phyloP scores from a whole-genome alignment of 257 asterid species.

The Euphrasia confusa region DNA sequence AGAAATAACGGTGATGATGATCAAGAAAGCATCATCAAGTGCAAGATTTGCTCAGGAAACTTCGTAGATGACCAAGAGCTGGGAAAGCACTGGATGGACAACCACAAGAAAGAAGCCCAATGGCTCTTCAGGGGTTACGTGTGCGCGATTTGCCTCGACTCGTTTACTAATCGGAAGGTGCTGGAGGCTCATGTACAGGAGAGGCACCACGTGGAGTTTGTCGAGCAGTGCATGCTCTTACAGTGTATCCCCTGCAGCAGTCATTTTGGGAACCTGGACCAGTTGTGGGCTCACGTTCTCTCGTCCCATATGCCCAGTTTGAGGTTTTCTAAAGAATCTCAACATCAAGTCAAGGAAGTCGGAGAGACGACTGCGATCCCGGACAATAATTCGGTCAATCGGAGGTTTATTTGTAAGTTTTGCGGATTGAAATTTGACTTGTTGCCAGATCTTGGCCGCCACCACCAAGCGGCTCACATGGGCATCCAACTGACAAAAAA shows the following conservation, averaged over 20 bases:
- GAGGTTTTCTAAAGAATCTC: slow-evolving; percentile 42
- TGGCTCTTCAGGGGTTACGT: slow-evolving; percentile 97
- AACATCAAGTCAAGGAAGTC: slow-evolving; percentile 26
- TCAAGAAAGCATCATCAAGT: slow-evolving; percentile 52
- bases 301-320: slow-evolving; percentile 58
- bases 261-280: slow-evolving; percentile 80
- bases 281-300: slow-evolving; percentile 88
- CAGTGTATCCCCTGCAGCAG: slow-evolving; percentile 89
- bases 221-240: slow-evolving; percentile 91
- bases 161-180: slow-evolving; percentile 86
- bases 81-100: slow-evolving; percentile 75
- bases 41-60: slow-evolving; percentile 68
- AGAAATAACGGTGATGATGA: slow-evolving; percentile 26
- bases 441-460: slow-evolving; percentile 99
- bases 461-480: slow-evolving; percentile 99
- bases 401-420: slow-evolving; percentile 77
- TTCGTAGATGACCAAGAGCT: slow-evolving; percentile 64
- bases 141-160: slow-evolving; percentile 92
- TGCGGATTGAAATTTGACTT: slow-evolving; percentile 96
- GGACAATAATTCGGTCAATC: slow-evolving; percentile 31
- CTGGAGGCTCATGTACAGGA: slow-evolving; percentile 92
- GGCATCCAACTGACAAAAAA: slow-evolving; percentile 51
- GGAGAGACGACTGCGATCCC: slow-evolving; percentile 23
- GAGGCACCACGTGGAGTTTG: slow-evolving; percentile 86
- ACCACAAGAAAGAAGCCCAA: slow-evolving; percentile 90